Conservation (phyloP, 345 rosid genomes). For the Nephelium lappaceum region DNA sequence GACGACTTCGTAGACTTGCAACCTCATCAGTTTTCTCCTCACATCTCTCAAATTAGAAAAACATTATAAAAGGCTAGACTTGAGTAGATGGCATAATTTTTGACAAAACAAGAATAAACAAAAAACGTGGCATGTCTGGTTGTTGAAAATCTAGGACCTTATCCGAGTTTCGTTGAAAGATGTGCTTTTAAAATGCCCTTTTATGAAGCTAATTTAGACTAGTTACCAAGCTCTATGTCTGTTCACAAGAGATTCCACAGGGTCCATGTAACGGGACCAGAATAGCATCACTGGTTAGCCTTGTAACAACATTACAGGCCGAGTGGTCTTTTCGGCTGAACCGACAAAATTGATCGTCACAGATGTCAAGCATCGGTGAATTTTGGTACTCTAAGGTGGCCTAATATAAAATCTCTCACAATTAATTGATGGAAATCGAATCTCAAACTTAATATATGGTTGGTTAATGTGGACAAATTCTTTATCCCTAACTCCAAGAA, state of each 20-base stretch:
- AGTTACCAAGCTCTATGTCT: not conserved
- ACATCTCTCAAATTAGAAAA: too few species aligned
- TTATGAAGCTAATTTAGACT: not conserved
- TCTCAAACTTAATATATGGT: not conserved
- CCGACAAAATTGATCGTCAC: not conserved
- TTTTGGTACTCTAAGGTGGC: not conserved
- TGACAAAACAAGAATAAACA: too few species aligned
- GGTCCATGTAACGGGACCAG: not conserved
- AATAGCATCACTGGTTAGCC: not conserved
- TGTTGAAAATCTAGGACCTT: not conserved
- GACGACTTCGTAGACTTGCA: too few species aligned
- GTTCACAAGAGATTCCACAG: not conserved
- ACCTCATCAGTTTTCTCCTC: too few species aligned
- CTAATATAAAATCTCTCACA: not conserved
- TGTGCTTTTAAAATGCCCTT: not conserved
- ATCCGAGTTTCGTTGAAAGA: not conserved
- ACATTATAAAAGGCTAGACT: too few species aligned
- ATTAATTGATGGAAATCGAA: not conserved
- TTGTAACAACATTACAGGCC: not conserved
- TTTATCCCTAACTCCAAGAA: not conserved
- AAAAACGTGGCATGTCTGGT: constrained; percentile 3
- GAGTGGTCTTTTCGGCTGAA: not conserved
- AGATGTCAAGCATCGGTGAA: not conserved
- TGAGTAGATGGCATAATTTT: too few species aligned
- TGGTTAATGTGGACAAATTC: constrained; percentile 8